Conservation (phyloP, 1,284 basidiomycete genomes). For the Apiotrichum veenhuisii region DNA sequence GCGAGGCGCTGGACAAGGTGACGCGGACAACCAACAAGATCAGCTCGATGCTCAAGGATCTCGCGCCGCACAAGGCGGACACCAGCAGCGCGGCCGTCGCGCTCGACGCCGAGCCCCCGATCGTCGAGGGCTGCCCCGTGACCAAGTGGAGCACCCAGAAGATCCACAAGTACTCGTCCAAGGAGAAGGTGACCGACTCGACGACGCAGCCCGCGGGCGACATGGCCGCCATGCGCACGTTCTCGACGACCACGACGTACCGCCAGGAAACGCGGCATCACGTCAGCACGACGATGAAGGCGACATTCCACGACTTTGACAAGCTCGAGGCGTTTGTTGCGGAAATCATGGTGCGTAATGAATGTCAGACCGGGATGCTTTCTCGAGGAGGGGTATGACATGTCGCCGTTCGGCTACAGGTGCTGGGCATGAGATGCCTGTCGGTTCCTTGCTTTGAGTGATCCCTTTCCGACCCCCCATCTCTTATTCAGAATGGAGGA, state of each 20-base stretch:
- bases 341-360: constrained; percentile 3
- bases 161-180: constrained; percentile 5
- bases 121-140: constrained; percentile 11
- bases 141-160: constrained; percentile 17
- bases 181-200: background rate
- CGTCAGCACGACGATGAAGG: background rate
- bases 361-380: too few species aligned
- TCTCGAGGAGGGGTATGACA: too few species aligned
- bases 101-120: constrained; percentile 8
- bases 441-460: too few species aligned
- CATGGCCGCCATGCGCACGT: background rate
- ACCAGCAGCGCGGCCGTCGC: background rate
- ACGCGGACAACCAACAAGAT: background rate
- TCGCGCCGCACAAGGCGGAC: constrained; percentile 5
- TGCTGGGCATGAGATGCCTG: too few species aligned
- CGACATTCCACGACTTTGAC: constrained; percentile 17
- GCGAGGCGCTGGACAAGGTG: background rate
- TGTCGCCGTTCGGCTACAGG: too few species aligned
- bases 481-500: too few species aligned
- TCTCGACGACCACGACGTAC: background rate
- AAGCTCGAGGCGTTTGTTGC: constrained; percentile 5
- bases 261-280: background rate
- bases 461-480: too few species aligned
- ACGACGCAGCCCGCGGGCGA: background rate
- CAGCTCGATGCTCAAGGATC: background rate